Percentiles rank a stretch among this genome's conserved stretches.
Evolutionary conservation across 1,284 basidiomycete genomes (phyloP).

Genomic region (Tilletia horrida): DNA sequence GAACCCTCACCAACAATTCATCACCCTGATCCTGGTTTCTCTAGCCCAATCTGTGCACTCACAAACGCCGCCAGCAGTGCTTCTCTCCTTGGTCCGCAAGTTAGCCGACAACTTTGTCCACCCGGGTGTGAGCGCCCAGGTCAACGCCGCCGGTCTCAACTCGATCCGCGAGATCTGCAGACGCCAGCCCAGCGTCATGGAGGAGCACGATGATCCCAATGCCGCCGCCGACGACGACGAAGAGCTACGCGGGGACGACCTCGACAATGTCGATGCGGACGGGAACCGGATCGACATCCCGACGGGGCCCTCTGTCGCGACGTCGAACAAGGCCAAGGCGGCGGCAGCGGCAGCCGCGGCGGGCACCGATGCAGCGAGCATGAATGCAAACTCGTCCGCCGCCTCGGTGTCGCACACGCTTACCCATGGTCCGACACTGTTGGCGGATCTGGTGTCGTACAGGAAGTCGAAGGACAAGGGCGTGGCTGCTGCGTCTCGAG

Average conservation of each 20-base stretch:
- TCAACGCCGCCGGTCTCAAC: slow-evolving; percentile 93
- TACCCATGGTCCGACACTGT: slow-evolving; percentile 63
- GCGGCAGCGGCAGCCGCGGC: not conserved
- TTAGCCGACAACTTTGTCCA: slow-evolving; percentile 94
- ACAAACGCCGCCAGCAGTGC: slow-evolving; percentile 86
- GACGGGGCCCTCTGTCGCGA: not conserved
- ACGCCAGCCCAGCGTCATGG: slow-evolving; percentile 66
- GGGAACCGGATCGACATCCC: not conserved
- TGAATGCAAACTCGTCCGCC: not conserved
- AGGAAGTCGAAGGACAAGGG: slow-evolving; percentile 91
- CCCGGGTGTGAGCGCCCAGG: slow-evolving; percentile 90
- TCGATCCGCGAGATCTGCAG: slow-evolving; percentile 87
- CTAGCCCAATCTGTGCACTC: slow-evolving; percentile 95
- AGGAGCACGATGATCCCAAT: slow-evolving; percentile 15
- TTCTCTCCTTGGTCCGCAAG: slow-evolving; percentile 85
- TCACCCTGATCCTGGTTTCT: slow-evolving; percentile 89
- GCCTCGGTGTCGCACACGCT: not conserved
- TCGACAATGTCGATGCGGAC: slow-evolving; percentile 15
- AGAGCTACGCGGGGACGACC: not conserved
- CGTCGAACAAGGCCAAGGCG: slow-evolving; percentile 12
- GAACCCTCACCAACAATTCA: slow-evolving; percentile 84
- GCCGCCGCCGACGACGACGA: slow-evolving; percentile 1
- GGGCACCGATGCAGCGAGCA: not conserved
- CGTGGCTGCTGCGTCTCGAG: slow-evolving; percentile 80
- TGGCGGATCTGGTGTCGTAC: slow-evolving; percentile 90